Conservation (phyloP, 768 basidiomycete genomes). For the Strobilomyces echinocephalus region DNA sequence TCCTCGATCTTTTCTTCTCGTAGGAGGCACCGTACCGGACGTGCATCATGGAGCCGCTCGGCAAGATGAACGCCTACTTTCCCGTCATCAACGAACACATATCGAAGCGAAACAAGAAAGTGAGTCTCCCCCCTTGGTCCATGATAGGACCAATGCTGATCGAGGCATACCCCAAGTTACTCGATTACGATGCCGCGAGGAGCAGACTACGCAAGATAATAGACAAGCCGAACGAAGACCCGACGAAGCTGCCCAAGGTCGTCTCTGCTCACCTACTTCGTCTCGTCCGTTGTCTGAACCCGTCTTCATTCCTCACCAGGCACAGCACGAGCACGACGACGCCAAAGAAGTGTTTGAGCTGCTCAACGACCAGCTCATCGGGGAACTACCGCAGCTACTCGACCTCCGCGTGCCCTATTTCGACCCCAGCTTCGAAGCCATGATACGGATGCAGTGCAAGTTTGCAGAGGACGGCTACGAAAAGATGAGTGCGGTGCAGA, state of each 20-base stretch:
- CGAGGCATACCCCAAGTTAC: conserved; percentile 47
- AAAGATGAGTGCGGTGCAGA: conserved; percentile 90
- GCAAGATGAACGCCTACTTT: conserved; percentile 95
- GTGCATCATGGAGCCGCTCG: conserved; percentile 91
- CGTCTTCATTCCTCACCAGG: conserved; percentile 32
- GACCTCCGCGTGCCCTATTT: conserved; percentile 97
- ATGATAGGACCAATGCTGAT: not conserved
- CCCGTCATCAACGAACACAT: conserved; percentile 93
- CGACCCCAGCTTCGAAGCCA: conserved; percentile 97
- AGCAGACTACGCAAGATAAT: conserved; percentile 84
- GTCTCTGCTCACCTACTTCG: not conserved
- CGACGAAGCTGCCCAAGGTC: conserved; percentile 84
- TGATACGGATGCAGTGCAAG: conserved; percentile 96
- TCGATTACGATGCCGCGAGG: conserved; percentile 93
- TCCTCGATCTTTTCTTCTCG: not conserved
- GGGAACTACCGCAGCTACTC: conserved; percentile 86
- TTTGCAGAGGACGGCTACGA: conserved; percentile 99
- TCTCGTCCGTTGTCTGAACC: not conserved
- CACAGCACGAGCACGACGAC: conserved; percentile 95
- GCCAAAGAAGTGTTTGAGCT: conserved; percentile 90
- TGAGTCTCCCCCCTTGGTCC: conserved; percentile 24
- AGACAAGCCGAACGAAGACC: conserved; percentile 91
- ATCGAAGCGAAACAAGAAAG: conserved; percentile 94
- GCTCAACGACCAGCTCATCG: conserved; percentile 87
- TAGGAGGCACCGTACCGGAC: conserved; percentile 94